Evolutionary conservation across 225 moss, liverwort and hornwort species (phyloP).

Genomic region (Sphagnum contortum): DNA sequence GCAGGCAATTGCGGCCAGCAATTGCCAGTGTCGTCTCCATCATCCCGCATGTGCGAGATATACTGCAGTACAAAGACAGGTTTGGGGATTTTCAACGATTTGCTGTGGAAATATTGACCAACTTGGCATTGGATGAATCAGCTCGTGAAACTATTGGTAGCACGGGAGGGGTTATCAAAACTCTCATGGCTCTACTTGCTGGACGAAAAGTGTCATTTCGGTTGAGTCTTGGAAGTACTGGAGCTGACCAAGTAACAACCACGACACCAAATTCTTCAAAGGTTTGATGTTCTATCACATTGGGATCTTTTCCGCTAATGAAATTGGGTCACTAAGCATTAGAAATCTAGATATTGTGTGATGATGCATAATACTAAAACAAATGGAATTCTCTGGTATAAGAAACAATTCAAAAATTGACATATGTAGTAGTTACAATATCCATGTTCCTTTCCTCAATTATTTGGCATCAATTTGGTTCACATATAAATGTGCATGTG

Average conservation of each 20-base stretch:
- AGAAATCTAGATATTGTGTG: not conserved
- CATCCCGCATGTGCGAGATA: constrained; percentile 57
- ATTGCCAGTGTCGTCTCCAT: constrained; percentile 56
- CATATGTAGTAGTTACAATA: too few species aligned
- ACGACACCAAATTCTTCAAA: not conserved
- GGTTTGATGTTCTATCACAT: not conserved
- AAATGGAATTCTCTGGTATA: too few species aligned
- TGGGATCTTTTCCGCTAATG: not conserved
- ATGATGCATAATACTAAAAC: not conserved
- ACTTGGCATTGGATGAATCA: constrained; percentile 49
- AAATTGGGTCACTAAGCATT: not conserved
- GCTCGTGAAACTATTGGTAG: constrained; percentile 50
- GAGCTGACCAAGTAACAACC: too few species aligned
- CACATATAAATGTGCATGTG: too few species aligned
- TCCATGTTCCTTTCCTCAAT: too few species aligned
- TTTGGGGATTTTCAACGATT: constrained; percentile 26
- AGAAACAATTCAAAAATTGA: too few species aligned
- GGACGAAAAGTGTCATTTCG: not conserved
- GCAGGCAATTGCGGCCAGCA: constrained; percentile 37
- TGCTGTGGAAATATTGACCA: constrained; percentile 51
- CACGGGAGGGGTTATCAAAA: constrained; percentile 66
- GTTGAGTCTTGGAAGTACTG: too few species aligned
- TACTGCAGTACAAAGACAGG: constrained; percentile 23
- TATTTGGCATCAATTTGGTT: too few species aligned
- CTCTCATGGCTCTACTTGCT: constrained; percentile 39